phyloP scores from a whole-genome alignment of 2,329 filamentous ascomycete species.

The Penicillium sp. region DNA sequence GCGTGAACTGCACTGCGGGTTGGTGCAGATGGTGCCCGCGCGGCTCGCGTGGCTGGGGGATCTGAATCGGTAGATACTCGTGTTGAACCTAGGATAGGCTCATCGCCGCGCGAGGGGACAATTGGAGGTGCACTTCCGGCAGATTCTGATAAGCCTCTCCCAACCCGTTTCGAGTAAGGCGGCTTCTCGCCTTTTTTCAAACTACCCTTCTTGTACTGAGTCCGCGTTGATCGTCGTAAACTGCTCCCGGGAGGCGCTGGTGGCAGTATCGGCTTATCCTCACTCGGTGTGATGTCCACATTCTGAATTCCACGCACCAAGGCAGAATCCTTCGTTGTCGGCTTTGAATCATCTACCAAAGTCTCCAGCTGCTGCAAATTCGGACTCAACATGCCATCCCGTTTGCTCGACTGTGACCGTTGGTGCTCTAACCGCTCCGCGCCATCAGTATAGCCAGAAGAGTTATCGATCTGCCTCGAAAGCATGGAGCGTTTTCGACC shows the following conservation, averaged over 20 bases:
- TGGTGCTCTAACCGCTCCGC: constrained; percentile 72
- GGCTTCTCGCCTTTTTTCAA: constrained; percentile 70
- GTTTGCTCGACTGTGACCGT: constrained; percentile 54
- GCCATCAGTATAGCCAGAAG: constrained; percentile 71
- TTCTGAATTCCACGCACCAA: constrained; percentile 40
- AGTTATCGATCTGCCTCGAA: constrained; percentile 79
- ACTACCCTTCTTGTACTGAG: constrained; percentile 85
- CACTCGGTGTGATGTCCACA: constrained; percentile 45
- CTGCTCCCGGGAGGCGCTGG: constrained; percentile 67
- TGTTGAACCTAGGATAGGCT: constrained; percentile 30
- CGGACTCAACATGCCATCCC: constrained; percentile 52
- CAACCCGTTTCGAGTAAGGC: constrained; percentile 67
- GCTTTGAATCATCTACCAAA: constrained; percentile 72
- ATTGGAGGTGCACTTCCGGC: constrained; percentile 48
- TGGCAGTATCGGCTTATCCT: constrained; percentile 82
- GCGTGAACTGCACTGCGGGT: constrained; percentile 19
- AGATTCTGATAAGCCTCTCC: constrained; percentile 54
- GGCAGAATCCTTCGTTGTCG: constrained; percentile 56
- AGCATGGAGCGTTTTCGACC: constrained; percentile 92
- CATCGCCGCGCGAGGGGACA: constrained; percentile 31
- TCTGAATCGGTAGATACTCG: constrained; percentile 36
- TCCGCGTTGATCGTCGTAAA: constrained; percentile 81
- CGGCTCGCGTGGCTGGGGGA: constrained; percentile 28
- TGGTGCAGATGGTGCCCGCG: constrained; percentile 43
- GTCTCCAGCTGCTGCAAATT: constrained; percentile 66